Percentiles rank a stretch among this genome's conserved stretches.
These are phyloP conservation scores for Fusarium floridanum DNA, from an alignment of 2,329 filamentous ascomycete species.

Conservation along the genomic window DNA sequence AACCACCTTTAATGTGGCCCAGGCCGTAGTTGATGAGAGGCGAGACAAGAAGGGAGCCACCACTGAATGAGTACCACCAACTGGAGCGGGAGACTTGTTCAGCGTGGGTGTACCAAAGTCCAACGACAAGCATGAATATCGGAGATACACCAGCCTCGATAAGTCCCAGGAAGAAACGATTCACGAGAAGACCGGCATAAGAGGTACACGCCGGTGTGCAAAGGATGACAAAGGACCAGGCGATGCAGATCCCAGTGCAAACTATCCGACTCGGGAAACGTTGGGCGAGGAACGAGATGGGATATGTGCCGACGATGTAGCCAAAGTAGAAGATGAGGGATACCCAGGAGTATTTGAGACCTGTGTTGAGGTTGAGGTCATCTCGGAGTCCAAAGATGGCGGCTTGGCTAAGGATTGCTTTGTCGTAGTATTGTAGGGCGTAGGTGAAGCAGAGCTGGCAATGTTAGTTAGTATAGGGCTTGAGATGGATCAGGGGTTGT, in stretches of 20 bases:
- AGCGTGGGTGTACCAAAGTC: constrained; percentile 55
- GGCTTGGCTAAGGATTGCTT: constrained; percentile 45
- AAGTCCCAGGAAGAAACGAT: constrained; percentile 54
- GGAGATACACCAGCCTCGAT: constrained; percentile 51
- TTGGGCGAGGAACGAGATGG: constrained; percentile 49
- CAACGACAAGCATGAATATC: constrained; percentile 54
- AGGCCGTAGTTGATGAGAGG: constrained; percentile 53
- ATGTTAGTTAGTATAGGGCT: background rate
- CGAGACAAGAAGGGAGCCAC: constrained; percentile 51
- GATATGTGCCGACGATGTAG: constrained; percentile 49
- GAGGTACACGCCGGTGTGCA: constrained; percentile 50
- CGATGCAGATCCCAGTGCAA: constrained; percentile 45
- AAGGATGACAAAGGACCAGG: constrained; percentile 50
- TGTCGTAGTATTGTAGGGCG: constrained; percentile 51
- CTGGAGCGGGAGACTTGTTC: constrained; percentile 55
- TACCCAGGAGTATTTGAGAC: constrained; percentile 48
- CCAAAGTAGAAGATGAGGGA: constrained; percentile 53
- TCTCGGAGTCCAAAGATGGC: constrained; percentile 49
- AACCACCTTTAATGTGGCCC: constrained; percentile 46
- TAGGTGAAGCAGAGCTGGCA: constrained; percentile 48
- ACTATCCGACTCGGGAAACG: constrained; percentile 47
- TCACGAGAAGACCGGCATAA: constrained; percentile 50
- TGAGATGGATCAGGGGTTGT: background rate
- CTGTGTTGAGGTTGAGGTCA: constrained; percentile 45
- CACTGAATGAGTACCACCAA: constrained; percentile 55